Evolutionary conservation across 1,139 yeast species (phyloP), one percentile per base, ranked within the genome.

Genomic region (Candida smagusa): DNA sequence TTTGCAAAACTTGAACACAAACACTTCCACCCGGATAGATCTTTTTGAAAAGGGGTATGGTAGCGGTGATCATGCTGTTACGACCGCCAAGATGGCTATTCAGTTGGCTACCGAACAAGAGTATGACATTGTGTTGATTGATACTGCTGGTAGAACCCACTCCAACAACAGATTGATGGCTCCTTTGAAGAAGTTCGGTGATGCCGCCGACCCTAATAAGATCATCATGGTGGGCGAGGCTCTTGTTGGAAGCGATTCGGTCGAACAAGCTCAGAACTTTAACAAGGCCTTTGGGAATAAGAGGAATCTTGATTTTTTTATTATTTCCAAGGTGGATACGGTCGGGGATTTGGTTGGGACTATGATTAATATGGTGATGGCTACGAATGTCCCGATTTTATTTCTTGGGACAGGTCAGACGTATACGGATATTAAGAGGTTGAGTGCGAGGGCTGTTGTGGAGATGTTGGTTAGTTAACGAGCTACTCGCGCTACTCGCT

Each of bases 171-270:
- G 94, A 44, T 74, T 92, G 47, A 92, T 92, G 98, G 92, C 96
- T 0, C 96, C 97, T 7, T 68, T 92, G 48, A 95, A 90, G 52
- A 88, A 92, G 43, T 94, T 92, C 63, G 97, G 97, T 22, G 90
- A 86, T 53, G 90, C 95, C 36, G 97, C 97, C 3, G 77, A 87
- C 42, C 98, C 98, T 1, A 94, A 92, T 62, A 90, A 87, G 63
- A 90, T 92, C 54, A 89, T 92, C 53, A 92, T 92, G 97, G 98
- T 92, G 12, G 98, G 97, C 31, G 98, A 92, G 60, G 98, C 98
- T 0, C 71, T 92, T 33, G 98, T 90, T 2, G 98, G 98, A 13
- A 90, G 97, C 0, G 98, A 92, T 57, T 88, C 97, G 1, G 97
- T 92, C 4, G 88, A 86, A 57, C 98, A 92, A 59, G 98, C 98